Conservation (phyloP, 352 stramenopile species). For the Phytophthora crassamura region DNA sequence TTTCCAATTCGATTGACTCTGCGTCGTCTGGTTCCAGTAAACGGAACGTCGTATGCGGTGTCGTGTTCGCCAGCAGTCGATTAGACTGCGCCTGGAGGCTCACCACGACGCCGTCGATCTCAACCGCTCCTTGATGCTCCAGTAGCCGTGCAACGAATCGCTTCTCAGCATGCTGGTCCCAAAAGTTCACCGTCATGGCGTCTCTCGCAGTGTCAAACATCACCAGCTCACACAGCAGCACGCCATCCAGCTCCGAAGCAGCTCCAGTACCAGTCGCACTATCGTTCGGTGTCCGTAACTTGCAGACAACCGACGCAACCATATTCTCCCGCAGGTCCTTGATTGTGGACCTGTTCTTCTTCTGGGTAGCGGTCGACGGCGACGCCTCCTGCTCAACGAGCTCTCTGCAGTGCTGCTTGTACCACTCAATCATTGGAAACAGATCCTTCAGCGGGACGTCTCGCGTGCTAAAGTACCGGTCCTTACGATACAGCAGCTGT, state of each 20-base stretch:
- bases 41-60: conserved; percentile 53
- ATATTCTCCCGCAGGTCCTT: conserved; percentile 65
- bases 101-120: conserved; percentile 52
- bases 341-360: conserved; percentile 34
- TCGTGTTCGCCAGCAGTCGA: conserved; percentile 66
- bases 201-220: conserved; percentile 49
- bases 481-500: conserved; percentile 66
- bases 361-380: conserved; percentile 1
- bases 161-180: conserved; percentile 69
- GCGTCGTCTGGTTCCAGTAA: conserved; percentile 35
- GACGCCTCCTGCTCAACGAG: conserved; percentile 28
- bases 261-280: neutral
- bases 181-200: conserved; percentile 63
- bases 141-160: conserved; percentile 50
- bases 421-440: conserved; percentile 77
- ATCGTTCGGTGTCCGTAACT: conserved; percentile 22
- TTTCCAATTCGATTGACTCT: conserved; percentile 37
- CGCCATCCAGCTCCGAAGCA: conserved; percentile 44
- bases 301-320: conserved; percentile 58
- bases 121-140: conserved; percentile 40
- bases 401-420: conserved; percentile 60
- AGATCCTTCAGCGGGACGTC: conserved; percentile 58
- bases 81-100: conserved; percentile 54
- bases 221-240: conserved; percentile 55
- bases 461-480: conserved; percentile 64